phyloP scores from a whole-genome alignment of 805 yeast genomes.

The Schizosaccharomyces japonicus region DNA sequence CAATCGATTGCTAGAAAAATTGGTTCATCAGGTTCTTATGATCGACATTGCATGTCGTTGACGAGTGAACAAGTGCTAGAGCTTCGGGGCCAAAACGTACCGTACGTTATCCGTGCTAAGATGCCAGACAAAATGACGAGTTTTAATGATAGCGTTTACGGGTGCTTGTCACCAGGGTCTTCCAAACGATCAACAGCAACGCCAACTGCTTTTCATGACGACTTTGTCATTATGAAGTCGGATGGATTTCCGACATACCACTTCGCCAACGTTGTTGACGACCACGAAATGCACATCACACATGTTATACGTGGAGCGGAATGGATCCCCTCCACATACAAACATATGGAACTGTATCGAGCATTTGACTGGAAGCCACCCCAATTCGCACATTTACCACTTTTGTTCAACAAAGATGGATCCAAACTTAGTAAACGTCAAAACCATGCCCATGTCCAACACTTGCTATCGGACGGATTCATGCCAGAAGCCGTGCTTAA shows the following conservation, averaged over 20 bases:
- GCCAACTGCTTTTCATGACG: too few relatives aligned
- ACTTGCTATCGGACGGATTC: slow-evolving; percentile 27
- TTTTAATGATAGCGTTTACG: slow-evolving; percentile 57
- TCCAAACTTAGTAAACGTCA: slow-evolving; percentile 61
- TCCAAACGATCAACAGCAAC: slow-evolving; percentile 36
- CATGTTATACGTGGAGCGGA: slow-evolving; percentile 95
- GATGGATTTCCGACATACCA: slow-evolving; percentile 93
- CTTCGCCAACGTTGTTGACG: slow-evolving; percentile 87
- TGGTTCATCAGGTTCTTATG: slow-evolving; percentile 40
- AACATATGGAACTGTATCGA: slow-evolving; percentile 63
- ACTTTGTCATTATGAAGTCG: slow-evolving; percentile 71
- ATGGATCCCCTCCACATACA: slow-evolving; percentile 91
- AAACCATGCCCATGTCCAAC: slow-evolving; percentile 52
- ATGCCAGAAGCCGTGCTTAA: slow-evolving; percentile 73
- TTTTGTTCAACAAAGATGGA: slow-evolving; percentile 31
- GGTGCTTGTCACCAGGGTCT: slow-evolving; percentile 53
- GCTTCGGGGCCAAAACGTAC: slow-evolving; percentile 16
- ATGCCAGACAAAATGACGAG: slow-evolving; percentile 40
- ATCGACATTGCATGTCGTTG: slow-evolving; percentile 43
- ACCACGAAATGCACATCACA: slow-evolving; percentile 72
- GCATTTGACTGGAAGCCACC: slow-evolving; percentile 81
- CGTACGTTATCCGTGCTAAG: slow-evolving; percentile 44
- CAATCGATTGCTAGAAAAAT: slow-evolving; percentile 53
- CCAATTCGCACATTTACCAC: slow-evolving; percentile 65
- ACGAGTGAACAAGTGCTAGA: slow-evolving; percentile 20